Evolutionary conservation across 2,329 filamentous ascomycete species (phyloP).

Genomic region (Xylaria arbuscula): DNA sequence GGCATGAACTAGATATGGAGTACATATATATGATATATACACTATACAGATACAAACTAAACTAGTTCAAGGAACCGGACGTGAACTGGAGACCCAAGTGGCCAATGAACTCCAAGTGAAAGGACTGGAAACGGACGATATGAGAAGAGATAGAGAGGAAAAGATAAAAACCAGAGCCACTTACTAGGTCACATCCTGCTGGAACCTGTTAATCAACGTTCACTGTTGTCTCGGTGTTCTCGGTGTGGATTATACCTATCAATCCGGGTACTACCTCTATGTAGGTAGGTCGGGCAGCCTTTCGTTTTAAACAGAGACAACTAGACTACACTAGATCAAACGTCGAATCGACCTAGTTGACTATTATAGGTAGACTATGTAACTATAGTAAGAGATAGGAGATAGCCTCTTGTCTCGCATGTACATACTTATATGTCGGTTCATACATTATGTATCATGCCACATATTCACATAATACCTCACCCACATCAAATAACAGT

Average conservation of each 20-base stretch:
- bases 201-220: conserved; percentile 1
- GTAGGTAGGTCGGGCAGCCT: neutral
- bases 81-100: conserved; percentile 7
- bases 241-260: conserved; percentile 15
- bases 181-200: neutral
- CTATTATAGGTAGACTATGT: neutral
- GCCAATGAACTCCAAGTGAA: neutral
- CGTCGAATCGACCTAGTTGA: neutral
- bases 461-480: neutral
- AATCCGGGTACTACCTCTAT: too few species aligned
- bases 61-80: neutral
- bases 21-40: neutral
- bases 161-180: neutral
- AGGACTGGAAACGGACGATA: neutral
- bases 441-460: neutral
- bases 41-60: neutral
- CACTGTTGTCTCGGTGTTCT: conserved; percentile 28
- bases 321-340: neutral
- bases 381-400: neutral
- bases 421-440: conserved; percentile 6
- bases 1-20: conserved; percentile 14
- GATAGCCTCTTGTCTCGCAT: conserved; percentile 2
- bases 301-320: conserved; percentile 13
- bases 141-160: neutral
- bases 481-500: neutral